phyloP scores from a whole-genome alignment of 371 early-diverging fungal genomes.

The Actinomortierella wolfii region DNA sequence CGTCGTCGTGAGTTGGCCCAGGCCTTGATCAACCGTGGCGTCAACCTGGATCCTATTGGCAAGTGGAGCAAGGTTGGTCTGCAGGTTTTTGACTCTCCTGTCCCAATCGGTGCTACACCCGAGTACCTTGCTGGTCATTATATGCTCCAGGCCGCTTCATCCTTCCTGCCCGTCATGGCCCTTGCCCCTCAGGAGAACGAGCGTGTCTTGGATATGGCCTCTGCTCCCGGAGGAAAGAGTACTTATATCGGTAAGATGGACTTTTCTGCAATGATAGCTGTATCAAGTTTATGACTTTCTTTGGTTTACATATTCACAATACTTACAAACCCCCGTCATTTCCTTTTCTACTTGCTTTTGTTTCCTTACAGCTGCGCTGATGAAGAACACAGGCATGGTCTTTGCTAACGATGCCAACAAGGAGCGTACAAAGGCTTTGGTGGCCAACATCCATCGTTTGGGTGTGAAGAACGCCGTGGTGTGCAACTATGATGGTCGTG shows the following conservation, averaged over 20 bases:
- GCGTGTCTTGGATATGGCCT: constrained; percentile 98
- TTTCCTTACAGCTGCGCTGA: constrained; percentile 73
- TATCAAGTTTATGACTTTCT: not conserved
- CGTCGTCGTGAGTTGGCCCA: constrained; percentile 96
- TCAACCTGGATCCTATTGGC: constrained; percentile 97
- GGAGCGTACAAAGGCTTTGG: constrained; percentile 89
- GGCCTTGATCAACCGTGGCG: constrained; percentile 94
- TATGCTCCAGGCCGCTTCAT: constrained; percentile 98
- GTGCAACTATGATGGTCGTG: constrained; percentile 96
- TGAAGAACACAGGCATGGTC: constrained; percentile 98
- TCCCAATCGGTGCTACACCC: constrained; percentile 97
- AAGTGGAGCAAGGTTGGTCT: constrained; percentile 94
- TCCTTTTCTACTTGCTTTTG: not conserved
- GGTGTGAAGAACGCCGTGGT: constrained; percentile 95
- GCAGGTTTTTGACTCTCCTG: constrained; percentile 89
- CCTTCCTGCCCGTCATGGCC: constrained; percentile 98
- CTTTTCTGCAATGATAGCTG: too few species aligned
- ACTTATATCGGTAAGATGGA: constrained; percentile 73
- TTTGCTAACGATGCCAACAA: constrained; percentile 98
- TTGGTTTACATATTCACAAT: constrained; percentile 7
- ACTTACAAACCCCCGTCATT: constrained; percentile 2
- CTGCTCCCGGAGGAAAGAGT: constrained; percentile 99
- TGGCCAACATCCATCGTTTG: constrained; percentile 96
- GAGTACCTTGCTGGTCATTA: constrained; percentile 99
- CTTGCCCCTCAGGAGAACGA: constrained; percentile 94